These are phyloP conservation scores for Cucumis hystrix DNA, from an alignment of 306 rosid genomes.

Conservation along the genomic window DNA sequence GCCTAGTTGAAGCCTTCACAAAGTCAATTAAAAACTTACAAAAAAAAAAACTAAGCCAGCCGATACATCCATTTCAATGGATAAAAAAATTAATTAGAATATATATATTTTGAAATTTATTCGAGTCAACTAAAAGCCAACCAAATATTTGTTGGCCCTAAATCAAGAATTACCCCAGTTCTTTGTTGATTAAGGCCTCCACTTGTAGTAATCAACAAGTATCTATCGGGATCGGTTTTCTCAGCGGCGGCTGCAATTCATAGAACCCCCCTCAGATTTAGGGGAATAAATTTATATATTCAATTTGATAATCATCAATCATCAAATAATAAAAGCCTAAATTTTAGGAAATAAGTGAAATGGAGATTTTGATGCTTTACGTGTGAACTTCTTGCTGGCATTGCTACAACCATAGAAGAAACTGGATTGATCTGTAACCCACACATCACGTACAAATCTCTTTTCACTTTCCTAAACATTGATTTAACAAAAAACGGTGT, in stretches of 20 bases:
- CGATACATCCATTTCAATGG: not conserved
- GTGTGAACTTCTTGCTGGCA: constrained; percentile 35
- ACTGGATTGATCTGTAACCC: constrained; percentile 39
- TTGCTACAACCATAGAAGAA: constrained; percentile 48
- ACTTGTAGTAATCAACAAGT: constrained; percentile 63
- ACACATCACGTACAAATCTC: constrained; percentile 37
- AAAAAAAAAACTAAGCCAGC: not conserved
- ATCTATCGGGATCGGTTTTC: constrained; percentile 55
- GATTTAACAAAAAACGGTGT: not conserved
- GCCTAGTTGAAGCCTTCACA: not conserved
- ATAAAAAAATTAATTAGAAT: not conserved
- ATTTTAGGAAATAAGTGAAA: not conserved
- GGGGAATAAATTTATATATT: not conserved
- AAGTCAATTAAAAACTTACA: not conserved
- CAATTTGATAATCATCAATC: not conserved
- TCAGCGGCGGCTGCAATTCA: constrained; percentile 40
- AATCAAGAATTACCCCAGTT: constrained; percentile 59
- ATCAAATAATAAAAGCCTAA: not conserved
- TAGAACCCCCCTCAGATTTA: constrained; percentile 2
- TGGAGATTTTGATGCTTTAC: constrained; percentile 17
- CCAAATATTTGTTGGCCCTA: not conserved
- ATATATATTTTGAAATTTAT: not conserved
- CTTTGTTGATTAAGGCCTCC: constrained; percentile 97
- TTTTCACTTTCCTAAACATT: constrained; percentile 30
- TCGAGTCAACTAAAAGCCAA: not conserved